Percentiles rank a stretch among this genome's conserved stretches.
phyloP scores from a whole-genome alignment of 2,329 filamentous ascomycete species.

The Talaromyces sp. region DNA sequence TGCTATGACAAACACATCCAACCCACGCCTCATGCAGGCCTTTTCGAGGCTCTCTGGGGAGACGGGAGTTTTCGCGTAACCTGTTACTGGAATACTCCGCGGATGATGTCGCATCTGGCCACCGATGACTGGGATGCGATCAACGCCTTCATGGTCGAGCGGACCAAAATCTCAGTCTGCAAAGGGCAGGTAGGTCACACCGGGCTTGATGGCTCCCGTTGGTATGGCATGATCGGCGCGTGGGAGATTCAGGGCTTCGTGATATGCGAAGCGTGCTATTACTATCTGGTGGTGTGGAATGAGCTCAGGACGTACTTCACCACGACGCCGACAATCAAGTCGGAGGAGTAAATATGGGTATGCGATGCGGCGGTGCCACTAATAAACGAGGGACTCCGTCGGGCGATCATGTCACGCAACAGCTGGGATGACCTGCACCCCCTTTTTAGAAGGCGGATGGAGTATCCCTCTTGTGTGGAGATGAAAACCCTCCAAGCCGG shows the following conservation, averaged over 20 bases:
- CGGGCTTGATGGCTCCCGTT: constrained; percentile 1
- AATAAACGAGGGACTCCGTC: not conserved
- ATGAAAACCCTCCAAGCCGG: not conserved
- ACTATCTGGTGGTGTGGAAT: not conserved
- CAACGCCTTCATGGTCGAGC: constrained; percentile 1
- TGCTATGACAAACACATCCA: not conserved
- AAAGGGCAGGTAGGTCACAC: not conserved
- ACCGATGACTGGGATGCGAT: not conserved
- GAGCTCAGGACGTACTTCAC: constrained; percentile 52
- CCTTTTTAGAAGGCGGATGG: not conserved
- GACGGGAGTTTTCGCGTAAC: not conserved
- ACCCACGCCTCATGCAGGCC: not conserved
- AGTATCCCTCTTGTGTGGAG: not conserved
- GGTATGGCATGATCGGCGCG: constrained; percentile 1
- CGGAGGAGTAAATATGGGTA: not conserved
- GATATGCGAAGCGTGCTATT: constrained; percentile 5
- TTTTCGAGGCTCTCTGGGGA: not conserved
- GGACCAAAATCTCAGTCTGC: not conserved
- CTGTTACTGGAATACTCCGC: not conserved
- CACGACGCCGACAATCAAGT: constrained; percentile 2
- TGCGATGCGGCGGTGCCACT: not conserved
- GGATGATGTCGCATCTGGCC: not conserved
- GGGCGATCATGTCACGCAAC: not conserved
- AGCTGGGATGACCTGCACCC: constrained; percentile 5
- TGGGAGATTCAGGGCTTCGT: constrained; percentile 3